Evolutionary conservation across 192 early-diverging fungal species (phyloP).

Genomic region (Podila horticola): DNA sequence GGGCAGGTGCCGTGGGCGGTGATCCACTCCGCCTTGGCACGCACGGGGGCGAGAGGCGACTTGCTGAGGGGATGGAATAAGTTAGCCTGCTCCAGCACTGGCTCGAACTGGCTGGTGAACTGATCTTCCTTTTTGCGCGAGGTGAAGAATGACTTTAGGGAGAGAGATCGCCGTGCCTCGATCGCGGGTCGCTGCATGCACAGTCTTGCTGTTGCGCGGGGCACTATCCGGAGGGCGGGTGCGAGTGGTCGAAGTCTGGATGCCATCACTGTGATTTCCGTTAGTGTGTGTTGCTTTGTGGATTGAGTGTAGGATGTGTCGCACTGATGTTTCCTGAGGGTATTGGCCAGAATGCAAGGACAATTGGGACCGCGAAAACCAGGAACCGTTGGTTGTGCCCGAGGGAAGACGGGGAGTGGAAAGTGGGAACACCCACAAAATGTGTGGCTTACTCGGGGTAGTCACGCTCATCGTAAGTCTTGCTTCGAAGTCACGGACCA

Average conservation of each 20-base stretch:
- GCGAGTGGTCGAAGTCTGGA: conserved; percentile 47
- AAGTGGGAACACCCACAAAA: not conserved
- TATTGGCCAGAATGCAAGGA: not conserved
- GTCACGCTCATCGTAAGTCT: too few relatives aligned
- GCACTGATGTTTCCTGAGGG: not conserved
- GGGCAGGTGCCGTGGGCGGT: conserved; percentile 73
- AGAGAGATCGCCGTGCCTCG: conserved; percentile 37
- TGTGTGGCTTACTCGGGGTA: too few relatives aligned
- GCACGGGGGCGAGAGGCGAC: conserved; percentile 75
- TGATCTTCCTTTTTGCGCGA: conserved; percentile 36
- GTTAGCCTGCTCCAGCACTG: conserved; percentile 59
- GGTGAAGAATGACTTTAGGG: conserved; percentile 50
- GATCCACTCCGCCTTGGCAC: conserved; percentile 70
- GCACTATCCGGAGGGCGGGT: conserved; percentile 35
- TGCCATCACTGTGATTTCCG: conserved; percentile 19
- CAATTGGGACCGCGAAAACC: too few relatives aligned
- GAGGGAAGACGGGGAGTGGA: not conserved
- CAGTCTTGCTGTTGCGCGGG: conserved; percentile 17
- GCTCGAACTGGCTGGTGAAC: conserved; percentile 49
- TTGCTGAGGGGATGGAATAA: conserved; percentile 76
- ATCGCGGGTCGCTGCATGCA: conserved; percentile 6
- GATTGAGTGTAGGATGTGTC: not conserved
- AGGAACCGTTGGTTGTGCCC: not conserved
- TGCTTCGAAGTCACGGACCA: too few relatives aligned
- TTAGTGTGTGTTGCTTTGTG: not conserved